phyloP scores from a whole-genome alignment of 176 grass and related monocot species.

The Aegilops sharonensis region DNA sequence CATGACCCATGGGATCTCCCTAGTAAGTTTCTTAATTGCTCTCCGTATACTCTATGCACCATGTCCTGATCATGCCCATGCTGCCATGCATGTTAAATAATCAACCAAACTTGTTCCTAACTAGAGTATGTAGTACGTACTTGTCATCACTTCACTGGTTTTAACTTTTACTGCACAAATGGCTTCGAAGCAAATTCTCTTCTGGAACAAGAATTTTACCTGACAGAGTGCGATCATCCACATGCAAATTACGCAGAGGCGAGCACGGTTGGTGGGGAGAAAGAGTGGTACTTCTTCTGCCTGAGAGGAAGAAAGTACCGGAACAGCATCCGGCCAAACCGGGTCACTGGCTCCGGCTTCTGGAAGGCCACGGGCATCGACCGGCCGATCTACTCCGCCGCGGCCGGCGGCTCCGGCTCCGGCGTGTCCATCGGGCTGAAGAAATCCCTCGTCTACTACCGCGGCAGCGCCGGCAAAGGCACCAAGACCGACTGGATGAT shows the following conservation, averaged over 20 bases:
- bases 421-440: slow-evolving; percentile 75
- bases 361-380: slow-evolving; percentile 99
- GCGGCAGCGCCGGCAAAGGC: slow-evolving; percentile 83
- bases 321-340: slow-evolving; percentile 96
- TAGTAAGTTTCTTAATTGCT: slow-evolving; percentile 37
- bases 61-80: not conserved
- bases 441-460: slow-evolving; percentile 90
- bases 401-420: not conserved
- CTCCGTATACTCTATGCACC: too few relatives aligned
- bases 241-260: slow-evolving; percentile 32
- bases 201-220: not conserved
- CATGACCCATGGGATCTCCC: slow-evolving; percentile 91
- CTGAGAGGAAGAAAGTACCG: slow-evolving; percentile 91
- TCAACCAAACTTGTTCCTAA: too few relatives aligned
- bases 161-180: too few relatives aligned
- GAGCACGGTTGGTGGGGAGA: slow-evolving; percentile 64
- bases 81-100: too few relatives aligned
- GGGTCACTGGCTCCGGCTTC: slow-evolving; percentile 89
- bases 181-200: not conserved
- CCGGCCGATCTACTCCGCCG: slow-evolving; percentile 63
- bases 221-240: not conserved
- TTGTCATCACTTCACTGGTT: not conserved
- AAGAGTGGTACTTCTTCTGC: slow-evolving; percentile 98
- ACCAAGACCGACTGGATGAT: slow-evolving; percentile 98
- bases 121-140: too few relatives aligned